Evolutionary conservation across 371 early-diverging fungal genomes (phyloP), one percentile per base, ranked within the genome.

Genomic region (Capillidium rhysosporum): DNA sequence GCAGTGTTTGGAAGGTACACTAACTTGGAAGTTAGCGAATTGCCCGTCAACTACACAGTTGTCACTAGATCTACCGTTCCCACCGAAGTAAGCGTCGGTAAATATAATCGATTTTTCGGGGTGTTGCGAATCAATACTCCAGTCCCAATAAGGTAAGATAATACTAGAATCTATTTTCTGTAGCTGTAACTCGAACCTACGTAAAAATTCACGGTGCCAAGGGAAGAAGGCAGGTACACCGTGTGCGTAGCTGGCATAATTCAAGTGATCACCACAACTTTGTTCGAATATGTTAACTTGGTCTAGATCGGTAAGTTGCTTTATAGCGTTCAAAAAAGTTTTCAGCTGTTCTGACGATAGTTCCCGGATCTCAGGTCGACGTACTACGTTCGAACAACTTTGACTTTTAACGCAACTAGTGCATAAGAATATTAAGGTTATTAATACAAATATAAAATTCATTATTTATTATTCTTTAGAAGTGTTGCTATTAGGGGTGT

Each of bases 91-190:
- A 1, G n/a, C 18, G 12, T 46, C 26, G 4, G n/a, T 18, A 29
- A 61, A 56, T n/a, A 66, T 41, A 12, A 46, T 43, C 1, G 60
- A 52, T 9, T 23, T 16, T 24, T 40, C 51, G 14, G 59, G 60
- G 21, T 40, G 23, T 54, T 57, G 60, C 7, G 63, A 58, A 41
- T 66, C 60, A 7, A 56, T 26, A 1, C 49, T 25, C 72, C 72
- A 74, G 49, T 77, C 67, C 78, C 75, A 75, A 57, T 68, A 77
- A 12, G 78, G 74, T 16, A 75, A 57, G 2, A 52, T 48, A 24
- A 75, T 61, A n/a, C 43, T 26, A 16, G 68, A 59, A 57, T 73
- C 65, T 38, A 67, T 60, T 23, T 47, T 46, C 30, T 61, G 54
- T 16, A 70, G 46, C 24, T 48, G 56, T 7, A 34, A 16, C 49